Conservation (phyloP, 306 rosid genomes). For the Acmispon strigosus region DNA sequence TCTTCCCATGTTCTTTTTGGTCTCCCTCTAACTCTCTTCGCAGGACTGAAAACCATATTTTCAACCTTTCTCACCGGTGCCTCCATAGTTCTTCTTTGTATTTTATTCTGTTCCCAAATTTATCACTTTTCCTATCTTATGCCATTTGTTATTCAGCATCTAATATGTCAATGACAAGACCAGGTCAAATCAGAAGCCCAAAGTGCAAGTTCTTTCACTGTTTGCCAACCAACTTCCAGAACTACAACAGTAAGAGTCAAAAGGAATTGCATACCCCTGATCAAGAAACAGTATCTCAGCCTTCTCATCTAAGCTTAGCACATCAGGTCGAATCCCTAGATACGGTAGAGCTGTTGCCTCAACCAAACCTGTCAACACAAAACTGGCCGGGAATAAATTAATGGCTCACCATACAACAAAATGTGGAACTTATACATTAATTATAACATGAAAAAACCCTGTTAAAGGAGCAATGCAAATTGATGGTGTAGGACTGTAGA, state of each 20-base stretch:
- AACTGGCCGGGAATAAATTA: slow-evolving; percentile 93
- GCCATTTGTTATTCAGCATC: too few species aligned
- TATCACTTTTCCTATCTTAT: too few species aligned
- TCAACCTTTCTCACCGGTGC: too few species aligned
- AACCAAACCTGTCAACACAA: slow-evolving; percentile 89
- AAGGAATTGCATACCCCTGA: slow-evolving; percentile 55
- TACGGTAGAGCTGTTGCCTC: slow-evolving; percentile 82
- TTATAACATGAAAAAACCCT: background rate
- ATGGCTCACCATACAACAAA: slow-evolving; percentile 17
- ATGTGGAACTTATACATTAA: background rate
- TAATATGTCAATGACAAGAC: background rate
- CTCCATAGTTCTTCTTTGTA: too few species aligned
- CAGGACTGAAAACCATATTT: too few species aligned
- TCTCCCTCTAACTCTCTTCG: too few species aligned
- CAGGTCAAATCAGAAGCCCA: background rate
- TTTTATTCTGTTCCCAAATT: too few species aligned
- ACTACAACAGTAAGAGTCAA: slow-evolving; percentile 8
- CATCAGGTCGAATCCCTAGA: slow-evolving; percentile 62
- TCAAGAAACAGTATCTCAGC: slow-evolving; percentile 77
- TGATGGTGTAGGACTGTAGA: background rate
- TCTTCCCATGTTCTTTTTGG: too few species aligned
- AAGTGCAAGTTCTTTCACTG: background rate
- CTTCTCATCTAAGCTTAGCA: slow-evolving; percentile 76
- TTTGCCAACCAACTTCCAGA: slow-evolving; percentile 5
- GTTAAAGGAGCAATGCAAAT: background rate